Percentiles rank a stretch among this genome's conserved stretches.
Conservation (phyloP, 805 yeast species). For the Pichia scutulata region DNA sequence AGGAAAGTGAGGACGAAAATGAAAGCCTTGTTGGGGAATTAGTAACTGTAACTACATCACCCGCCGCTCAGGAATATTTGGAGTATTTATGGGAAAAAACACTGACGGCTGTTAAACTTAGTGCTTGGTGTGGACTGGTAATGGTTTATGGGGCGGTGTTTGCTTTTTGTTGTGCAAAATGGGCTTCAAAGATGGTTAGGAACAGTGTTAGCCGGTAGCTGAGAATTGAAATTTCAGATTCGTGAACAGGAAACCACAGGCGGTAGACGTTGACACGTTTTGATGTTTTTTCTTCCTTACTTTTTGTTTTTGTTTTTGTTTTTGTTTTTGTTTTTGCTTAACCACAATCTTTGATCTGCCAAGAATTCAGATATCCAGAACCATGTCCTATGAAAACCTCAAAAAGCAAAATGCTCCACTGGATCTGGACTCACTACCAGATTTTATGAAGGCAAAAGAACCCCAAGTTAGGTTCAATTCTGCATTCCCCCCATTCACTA, state of each 20-base stretch:
- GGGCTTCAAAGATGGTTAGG: too few relatives aligned
- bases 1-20: neutral
- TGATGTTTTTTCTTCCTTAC: neutral
- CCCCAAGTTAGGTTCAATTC: conserved; percentile 36
- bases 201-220: too few relatives aligned
- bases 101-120: neutral
- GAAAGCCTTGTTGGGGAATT: neutral
- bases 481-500: conserved; percentile 65
- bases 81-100: neutral
- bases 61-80: neutral
- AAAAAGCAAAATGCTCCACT: conserved; percentile 10
- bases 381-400: neutral
- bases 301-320: neutral
- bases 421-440: conserved; percentile 24
- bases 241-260: too few relatives aligned
- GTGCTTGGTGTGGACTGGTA: too few relatives aligned
- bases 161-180: neutral
- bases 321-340: too few relatives aligned
- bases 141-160: neutral
- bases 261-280: too few relatives aligned
- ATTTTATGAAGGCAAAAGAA: conserved; percentile 23
- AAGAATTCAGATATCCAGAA: neutral
- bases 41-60: too few relatives aligned
- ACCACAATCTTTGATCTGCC: too few relatives aligned
- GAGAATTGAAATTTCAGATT: too few relatives aligned